Evolutionary conservation across 805 yeast species (phyloP).

Genomic region (Cyberlindnera lachancei): DNA sequence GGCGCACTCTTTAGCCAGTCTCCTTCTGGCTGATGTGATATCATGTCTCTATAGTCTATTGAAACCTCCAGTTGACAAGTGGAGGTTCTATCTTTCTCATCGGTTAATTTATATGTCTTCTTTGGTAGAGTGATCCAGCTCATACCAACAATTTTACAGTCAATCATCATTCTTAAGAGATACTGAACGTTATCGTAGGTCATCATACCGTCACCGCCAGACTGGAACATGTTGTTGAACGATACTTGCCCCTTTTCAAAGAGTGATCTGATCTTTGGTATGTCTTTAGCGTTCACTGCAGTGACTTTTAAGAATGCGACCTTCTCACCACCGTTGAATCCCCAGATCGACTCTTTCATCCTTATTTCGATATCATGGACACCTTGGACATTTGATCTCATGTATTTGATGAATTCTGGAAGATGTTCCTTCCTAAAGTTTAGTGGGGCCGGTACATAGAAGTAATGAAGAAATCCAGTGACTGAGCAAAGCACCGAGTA

Average conservation of each 20-base stretch:
- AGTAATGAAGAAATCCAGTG: conserved; percentile 80
- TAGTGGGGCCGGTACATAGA: conserved; percentile 86
- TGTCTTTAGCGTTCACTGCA: conserved; percentile 56
- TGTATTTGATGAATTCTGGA: conserved; percentile 34
- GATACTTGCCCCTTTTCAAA: conserved; percentile 79
- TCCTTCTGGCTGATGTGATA: conserved; percentile 85
- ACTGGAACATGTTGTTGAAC: conserved; percentile 56
- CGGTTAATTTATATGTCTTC: conserved; percentile 51
- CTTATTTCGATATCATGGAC: conserved; percentile 57
- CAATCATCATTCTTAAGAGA: conserved; percentile 81
- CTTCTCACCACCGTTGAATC: conserved; percentile 71
- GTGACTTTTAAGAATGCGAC: conserved; percentile 73
- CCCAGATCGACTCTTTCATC: conserved; percentile 87
- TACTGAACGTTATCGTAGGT: conserved; percentile 90
- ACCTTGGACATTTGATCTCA: conserved; percentile 44
- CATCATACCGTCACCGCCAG: conserved; percentile 42
- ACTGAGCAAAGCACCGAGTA: conserved; percentile 86
- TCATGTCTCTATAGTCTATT: conserved; percentile 57
- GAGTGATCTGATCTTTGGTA: conserved; percentile 63
- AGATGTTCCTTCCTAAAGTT: conserved; percentile 58
- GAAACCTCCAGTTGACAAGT: conserved; percentile 81
- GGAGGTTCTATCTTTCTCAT: conserved; percentile 40
- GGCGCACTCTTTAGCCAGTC: conserved; percentile 94
- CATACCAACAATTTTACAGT: conserved; percentile 91
- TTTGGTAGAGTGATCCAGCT: conserved; percentile 91